These are phyloP conservation scores for Tirmania nivea DNA, from an alignment of 495 filamentous ascomycete genomes.

Conservation along the genomic window DNA sequence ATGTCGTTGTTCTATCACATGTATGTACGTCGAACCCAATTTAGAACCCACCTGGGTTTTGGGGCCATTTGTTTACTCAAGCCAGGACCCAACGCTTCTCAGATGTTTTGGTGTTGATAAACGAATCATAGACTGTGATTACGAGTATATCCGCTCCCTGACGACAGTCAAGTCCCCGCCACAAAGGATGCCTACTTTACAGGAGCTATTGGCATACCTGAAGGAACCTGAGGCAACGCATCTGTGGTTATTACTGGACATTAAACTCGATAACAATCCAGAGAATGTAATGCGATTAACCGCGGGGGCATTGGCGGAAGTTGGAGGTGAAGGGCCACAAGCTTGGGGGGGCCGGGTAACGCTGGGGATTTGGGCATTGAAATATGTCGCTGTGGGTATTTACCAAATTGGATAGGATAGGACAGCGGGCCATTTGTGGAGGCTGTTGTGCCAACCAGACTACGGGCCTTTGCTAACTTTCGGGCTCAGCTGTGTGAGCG, in stretches of 20 bases:
- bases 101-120: slow-evolving; percentile 55
- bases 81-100: slow-evolving; percentile 49
- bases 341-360: slow-evolving; percentile 53
- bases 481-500: slow-evolving; percentile 14
- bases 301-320: slow-evolving; percentile 35
- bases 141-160: slow-evolving; percentile 44
- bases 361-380: slow-evolving; percentile 51
- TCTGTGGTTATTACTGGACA: slow-evolving; percentile 63
- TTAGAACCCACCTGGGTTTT: not conserved
- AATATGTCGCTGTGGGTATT: slow-evolving; percentile 12
- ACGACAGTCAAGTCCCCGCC: slow-evolving; percentile 44
- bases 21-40: slow-evolving; percentile 26
- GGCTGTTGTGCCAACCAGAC: too few species aligned
- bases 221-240: slow-evolving; percentile 24
- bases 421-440: too few species aligned
- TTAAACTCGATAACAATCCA: slow-evolving; percentile 64
- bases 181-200: slow-evolving; percentile 47
- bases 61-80: not conserved
- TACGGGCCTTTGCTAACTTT: not conserved
- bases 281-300: slow-evolving; percentile 44
- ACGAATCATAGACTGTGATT: slow-evolving; percentile 54
- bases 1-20: slow-evolving; percentile 66
- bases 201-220: slow-evolving; percentile 59
- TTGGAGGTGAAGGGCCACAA: slow-evolving; percentile 21
- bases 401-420: not conserved